Base-by-base conservation (phyloP, 2,329 filamentous ascomycete species). In the Fonsecaea pedrosoi region DNA sequence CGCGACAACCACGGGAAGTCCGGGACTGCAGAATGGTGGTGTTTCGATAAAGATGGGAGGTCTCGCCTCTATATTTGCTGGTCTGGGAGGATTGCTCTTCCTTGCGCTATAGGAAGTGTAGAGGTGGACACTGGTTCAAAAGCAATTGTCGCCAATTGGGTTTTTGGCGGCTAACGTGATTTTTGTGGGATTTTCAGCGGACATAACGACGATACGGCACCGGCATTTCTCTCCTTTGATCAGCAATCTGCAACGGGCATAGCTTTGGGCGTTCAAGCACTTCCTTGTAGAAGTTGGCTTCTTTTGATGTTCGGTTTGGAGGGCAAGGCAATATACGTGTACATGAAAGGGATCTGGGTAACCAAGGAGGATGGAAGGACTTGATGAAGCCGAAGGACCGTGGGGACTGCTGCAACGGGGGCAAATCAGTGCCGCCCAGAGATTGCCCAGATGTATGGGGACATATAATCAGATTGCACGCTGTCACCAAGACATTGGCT, bases 21-120 rank as follows among this genome's bases (percentile, higher is more conserved):
- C 81, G 6, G 75, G 78, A 40, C 73, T 83, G 66, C 81, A 82
- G 67, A 79, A 78, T 12, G 77, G 74, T 59, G 76, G 72, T 12
- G 75, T 76, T 1, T 72, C 75, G 12, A 67, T 76, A 15, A 72
- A 74, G 15, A 69, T 73, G 12, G 61, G 56, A 38, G 54, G 60
- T 54, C 30, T 65, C 34, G n/a, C 62, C 13, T 42, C 67, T 30
- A 50, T 59, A 3, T 38, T 66, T 18, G 62, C 60, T 34, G 60
- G 55, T 1, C 40, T 70, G 12, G 65, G 63, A 55, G 64, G 54
- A 15, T 62, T 53, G 18, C 45, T 70, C 35, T 66, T 70, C 54
- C 21, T 61, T 12, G 62, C 66, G 13, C 54, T 66, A 59, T 70
- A 55, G 68, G 18, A 38, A 56, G 38, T 7, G 45, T 35, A 34